Base-by-base conservation (phyloP, 352 stramenopile genomes). In the Hyphochytrium catenoides region DNA sequence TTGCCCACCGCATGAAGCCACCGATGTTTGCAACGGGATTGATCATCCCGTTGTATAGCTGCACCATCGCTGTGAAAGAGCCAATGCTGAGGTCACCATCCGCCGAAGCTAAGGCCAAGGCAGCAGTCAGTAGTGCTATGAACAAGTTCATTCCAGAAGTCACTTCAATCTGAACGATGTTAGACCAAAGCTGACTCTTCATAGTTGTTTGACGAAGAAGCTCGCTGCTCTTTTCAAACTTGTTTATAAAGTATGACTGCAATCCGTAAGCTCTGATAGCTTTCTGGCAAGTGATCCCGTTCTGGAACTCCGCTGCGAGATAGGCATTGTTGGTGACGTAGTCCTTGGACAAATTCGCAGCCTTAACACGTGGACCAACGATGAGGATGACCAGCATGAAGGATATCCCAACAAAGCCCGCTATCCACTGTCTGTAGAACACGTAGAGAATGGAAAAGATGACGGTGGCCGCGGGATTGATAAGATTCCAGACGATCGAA, bases 61-160 rank as follows among this genome's bases (percentile, higher is more conserved):
- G 77, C 19, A 74, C 72, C 26, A 79, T 77, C 6, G 61, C 67
- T 21, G 83, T 79, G 43, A 85, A 82, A 43, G 8, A 43, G 29
- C 36, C 37, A 43, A n/a, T 11, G 11, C 9, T 24, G 26, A 30
- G 26, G 24, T 85, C 60, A 19, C 70, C 70, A 9, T 60, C 60
- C 8, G 52, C 61, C 31, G 83, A 55, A 5, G 62, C 51, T 12
- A 56, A 52, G 0, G 70, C 57, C 21, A 85, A 43, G 19, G 67
- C 75, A 8, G 66, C 58, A 23, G 64, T 82, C 59, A 85, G 76
- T 43, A 82, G 71, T 4, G 68, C 63, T 31, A 69, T 68, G 50
- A 85, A 85, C 50, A 82, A 77, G 50, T 75, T 83, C 70, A 85
- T 85, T 16, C 63, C 65, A 25, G 63, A 78, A 42, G 82, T 68